phyloP scores from a whole-genome alignment of 1,284 basidiomycete genomes.

The Ustanciosporium gigantosporum region DNA sequence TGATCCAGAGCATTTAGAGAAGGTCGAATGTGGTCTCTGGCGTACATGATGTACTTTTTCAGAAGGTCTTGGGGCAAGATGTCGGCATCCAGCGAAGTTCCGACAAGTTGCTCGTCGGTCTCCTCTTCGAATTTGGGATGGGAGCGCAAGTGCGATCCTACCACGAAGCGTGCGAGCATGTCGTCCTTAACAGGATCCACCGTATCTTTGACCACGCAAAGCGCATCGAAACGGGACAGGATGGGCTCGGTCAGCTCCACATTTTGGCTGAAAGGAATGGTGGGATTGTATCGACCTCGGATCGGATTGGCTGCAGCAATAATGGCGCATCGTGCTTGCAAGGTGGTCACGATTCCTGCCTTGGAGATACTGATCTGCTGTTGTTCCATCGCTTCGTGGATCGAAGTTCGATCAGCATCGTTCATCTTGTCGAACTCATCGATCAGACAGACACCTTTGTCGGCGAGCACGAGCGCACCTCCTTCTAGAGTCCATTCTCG shows the following conservation, averaged over 20 bases:
- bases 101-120: slow-evolving; percentile 82
- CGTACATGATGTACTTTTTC: slow-evolving; percentile 99
- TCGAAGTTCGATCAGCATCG: slow-evolving; percentile 82
- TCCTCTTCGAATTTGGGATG: slow-evolving; percentile 89
- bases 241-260: slow-evolving; percentile 99
- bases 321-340: slow-evolving; percentile 96
- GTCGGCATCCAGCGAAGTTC: slow-evolving; percentile 82
- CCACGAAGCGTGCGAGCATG: slow-evolving; percentile 92
- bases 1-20: slow-evolving; percentile 93
- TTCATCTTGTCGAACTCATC: slow-evolving; percentile 99
- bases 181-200: slow-evolving; percentile 97
- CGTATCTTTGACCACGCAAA: slow-evolving; percentile 96
- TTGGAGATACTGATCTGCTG: slow-evolving; percentile 99
- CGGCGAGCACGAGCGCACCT: slow-evolving; percentile 92
- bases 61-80: slow-evolving; percentile 94
- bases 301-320: slow-evolving; percentile 97
- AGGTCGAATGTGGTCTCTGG: slow-evolving; percentile 86
- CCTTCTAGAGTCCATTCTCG: slow-evolving; percentile 98
- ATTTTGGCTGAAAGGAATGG: slow-evolving; percentile 84
- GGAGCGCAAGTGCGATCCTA: slow-evolving; percentile 89
- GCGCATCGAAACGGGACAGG: slow-evolving; percentile 95
- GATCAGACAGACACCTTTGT: slow-evolving; percentile 97
- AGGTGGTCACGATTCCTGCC: slow-evolving; percentile 93
- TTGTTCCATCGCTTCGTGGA: slow-evolving; percentile 99
- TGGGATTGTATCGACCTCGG: slow-evolving; percentile 66